Evolutionary conservation across 148 eudicot genomes (phyloP), one percentile per base, ranked within the genome.

Genomic region (Rheum nobile): DNA sequence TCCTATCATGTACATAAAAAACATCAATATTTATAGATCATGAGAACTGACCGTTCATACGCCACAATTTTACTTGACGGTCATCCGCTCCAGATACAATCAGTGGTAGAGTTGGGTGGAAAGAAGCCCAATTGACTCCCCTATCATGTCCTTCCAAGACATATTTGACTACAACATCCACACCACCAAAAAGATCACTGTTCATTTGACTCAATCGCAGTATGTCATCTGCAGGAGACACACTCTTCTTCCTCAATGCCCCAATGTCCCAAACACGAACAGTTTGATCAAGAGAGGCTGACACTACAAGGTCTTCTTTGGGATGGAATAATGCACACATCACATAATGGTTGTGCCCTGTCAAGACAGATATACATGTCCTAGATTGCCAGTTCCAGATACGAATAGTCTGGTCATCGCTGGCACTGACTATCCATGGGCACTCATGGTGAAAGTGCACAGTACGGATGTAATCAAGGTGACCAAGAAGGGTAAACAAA

Each of bases 341-440:
- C 6, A 93, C 98, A 79, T 93, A 93, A 82, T 93, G 98, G 78
- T 93, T 90, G 80, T 93, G 98, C 32, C 98, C 98, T 0, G 97
- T 93, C 84, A 93, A 82, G 12, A 93, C 97, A 80, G 98, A 91
- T 31, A 93, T 85, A 80, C 98, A 93, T 3, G 95, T 86, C 8
- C 97, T 84, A 24, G 98, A 93, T 74, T 93, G 97, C 98, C 98
- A 93, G 75, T 93, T 93, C 98, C 98, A 93, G 55, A 93, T 83
- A 74, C 98, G 85, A 67, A 93, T 89, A 44, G 98, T 93, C 87
- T 93, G 97, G 73, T 93, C 98, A 85, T 93, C 97, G 84, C 98
- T 91, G 29, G 98, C 90, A 83, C 98, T 93, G 67, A 93, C 94
- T 55, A 93, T 93, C 98, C 98, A 93, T 13, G 97, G 98, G 76